Percentiles rank a stretch among this genome's conserved stretches.
Evolutionary conservation across 768 basidiomycete species (phyloP).

Genomic region (Macrolepiota dolichaula): DNA sequence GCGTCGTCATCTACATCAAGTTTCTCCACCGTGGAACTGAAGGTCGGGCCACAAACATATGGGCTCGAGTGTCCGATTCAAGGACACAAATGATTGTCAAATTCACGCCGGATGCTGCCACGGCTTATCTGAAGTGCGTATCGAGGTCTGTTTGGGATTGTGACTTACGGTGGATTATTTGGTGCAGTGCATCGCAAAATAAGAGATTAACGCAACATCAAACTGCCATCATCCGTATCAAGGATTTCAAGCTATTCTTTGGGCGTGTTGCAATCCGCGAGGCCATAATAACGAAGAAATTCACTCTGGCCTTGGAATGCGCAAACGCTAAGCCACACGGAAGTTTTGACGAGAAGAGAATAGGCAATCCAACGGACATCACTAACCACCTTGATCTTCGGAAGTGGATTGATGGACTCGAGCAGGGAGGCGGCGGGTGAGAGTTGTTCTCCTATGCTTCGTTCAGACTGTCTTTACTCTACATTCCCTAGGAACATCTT

Average conservation of each 20-base stretch:
- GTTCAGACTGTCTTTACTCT: constrained; percentile 19
- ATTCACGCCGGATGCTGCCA: constrained; percentile 50
- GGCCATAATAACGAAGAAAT: constrained; percentile 32
- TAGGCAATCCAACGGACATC: constrained; percentile 49
- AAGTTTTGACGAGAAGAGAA: constrained; percentile 38
- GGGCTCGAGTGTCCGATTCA: constrained; percentile 66
- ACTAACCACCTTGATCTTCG: constrained; percentile 37
- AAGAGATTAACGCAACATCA: constrained; percentile 40
- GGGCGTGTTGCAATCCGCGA: constrained; percentile 46
- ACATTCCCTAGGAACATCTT: constrained; percentile 37
- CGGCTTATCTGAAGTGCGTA: constrained; percentile 38
- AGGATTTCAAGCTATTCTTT: constrained; percentile 47
- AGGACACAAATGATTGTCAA: constrained; percentile 45
- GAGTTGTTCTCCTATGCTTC: constrained; percentile 20
- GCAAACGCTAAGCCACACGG: constrained; percentile 37
- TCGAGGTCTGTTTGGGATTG: neutral
- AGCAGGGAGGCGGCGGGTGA: constrained; percentile 56
- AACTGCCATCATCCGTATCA: constrained; percentile 45
- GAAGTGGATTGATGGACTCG: constrained; percentile 56
- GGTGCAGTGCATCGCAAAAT: constrained; percentile 21
- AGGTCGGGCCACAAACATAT: constrained; percentile 41
- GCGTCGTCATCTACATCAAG: constrained; percentile 26
- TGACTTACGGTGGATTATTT: constrained; percentile 2
- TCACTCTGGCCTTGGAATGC: constrained; percentile 55
- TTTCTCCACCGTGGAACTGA: constrained; percentile 48